Percentiles rank a stretch among this genome's conserved stretches.
Conservation (phyloP, 441 rosid genomes). For the Metrosideros polymorpha region DNA sequence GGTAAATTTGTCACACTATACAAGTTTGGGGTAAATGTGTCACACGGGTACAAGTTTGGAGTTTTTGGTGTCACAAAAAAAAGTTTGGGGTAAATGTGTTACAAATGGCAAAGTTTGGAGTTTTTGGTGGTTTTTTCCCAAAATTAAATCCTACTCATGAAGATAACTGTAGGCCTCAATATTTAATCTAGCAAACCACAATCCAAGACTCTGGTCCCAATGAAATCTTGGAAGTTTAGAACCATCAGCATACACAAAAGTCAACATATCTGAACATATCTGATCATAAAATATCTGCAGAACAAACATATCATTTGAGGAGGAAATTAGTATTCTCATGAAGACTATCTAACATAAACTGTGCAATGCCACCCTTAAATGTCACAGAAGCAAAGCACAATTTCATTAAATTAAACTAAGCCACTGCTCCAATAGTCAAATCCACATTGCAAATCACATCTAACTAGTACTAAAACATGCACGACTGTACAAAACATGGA, state of each 20-base stretch:
- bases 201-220: background rate
- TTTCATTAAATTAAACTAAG: background rate
- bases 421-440: background rate
- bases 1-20: no score
- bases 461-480: background rate
- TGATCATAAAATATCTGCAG: background rate
- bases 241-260: background rate
- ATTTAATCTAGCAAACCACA: background rate
- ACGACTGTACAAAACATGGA: background rate
- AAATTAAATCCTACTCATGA: background rate
- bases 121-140: no score
- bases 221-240: background rate
- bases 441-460: background rate
- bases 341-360: background rate
- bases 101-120: no score
- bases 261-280: background rate
- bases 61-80: no score
- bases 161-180: background rate
- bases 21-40: no score
- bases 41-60: no score
- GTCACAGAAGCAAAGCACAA: background rate
- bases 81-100: no score
- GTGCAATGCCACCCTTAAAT: background rate
- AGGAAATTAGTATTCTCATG: background rate
- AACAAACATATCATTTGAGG: background rate